Conservation (phyloP, 1,139 yeast genomes). For the Kodamaea suecica region DNA sequence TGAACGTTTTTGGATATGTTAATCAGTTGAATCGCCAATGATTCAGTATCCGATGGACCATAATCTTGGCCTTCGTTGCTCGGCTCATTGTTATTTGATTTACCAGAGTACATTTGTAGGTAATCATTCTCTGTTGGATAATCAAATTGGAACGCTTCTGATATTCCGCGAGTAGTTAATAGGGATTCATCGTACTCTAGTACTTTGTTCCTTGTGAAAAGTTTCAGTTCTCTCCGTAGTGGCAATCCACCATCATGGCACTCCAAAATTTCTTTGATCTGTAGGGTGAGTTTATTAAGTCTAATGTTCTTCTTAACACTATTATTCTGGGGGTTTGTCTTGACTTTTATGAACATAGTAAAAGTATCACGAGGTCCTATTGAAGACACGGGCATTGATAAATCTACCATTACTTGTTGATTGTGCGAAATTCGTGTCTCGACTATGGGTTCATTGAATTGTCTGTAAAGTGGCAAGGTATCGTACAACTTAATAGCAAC, state of each 20-base stretch:
- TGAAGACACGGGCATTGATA: constrained; percentile 43
- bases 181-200: constrained; percentile 20
- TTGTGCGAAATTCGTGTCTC: constrained; percentile 39
- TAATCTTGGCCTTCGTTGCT: not conserved
- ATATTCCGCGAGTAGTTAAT: constrained; percentile 33
- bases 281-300: constrained; percentile 45
- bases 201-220: constrained; percentile 29
- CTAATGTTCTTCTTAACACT: constrained; percentile 36
- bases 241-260: constrained; percentile 51
- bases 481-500: constrained; percentile 49
- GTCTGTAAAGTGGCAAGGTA: constrained; percentile 52
- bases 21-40: constrained; percentile 13
- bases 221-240: constrained; percentile 30
- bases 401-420: constrained; percentile 40
- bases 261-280: constrained; percentile 49
- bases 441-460: constrained; percentile 49
- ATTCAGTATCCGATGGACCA: constrained; percentile 6
- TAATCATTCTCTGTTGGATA: constrained; percentile 42
- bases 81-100: not conserved
- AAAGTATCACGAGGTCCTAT: constrained; percentile 52
- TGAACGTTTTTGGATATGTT: constrained; percentile 16
- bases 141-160: constrained; percentile 25
- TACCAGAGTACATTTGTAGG: constrained; percentile 21
- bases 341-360: constrained; percentile 34
- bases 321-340: constrained; percentile 35